Base-by-base conservation (phyloP, 768 basidiomycete species). In the Macrolepiota fuliginosa region DNA sequence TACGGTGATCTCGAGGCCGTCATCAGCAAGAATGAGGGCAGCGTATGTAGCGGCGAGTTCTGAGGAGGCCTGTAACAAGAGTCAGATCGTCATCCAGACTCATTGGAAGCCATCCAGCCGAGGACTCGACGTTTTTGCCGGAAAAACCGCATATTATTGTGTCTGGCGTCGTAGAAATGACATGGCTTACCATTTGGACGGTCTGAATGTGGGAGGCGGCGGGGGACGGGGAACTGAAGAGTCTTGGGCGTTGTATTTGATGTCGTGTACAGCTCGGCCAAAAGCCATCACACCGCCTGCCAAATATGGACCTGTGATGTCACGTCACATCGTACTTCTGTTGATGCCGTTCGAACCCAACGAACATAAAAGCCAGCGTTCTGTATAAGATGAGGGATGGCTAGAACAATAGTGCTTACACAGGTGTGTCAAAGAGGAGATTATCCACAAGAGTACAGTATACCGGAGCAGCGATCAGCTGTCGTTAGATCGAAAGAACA, bases 11-110 rank as follows among this genome's bases (percentile, higher is more conserved):
- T 98, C 96, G 72, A 96, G 79, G 69, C 89, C 90, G 66, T 97
- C 96, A 80, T 98, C 97, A 68, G 95, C 96, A 73, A 98, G 94
- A 79, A 98, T 98, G 72, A 99, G 91, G 68, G 94, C 92, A 72
- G 96, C 95, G 81, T 98, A 98, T 69, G 95, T 91, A 65, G 95
- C 82, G 69, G 95, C 94, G 73, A 96, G 91, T 74, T 98, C 96
- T 57, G 73, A 62, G 71, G 83, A 77, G 68, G 80, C 77, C 81
- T 82, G 63, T 32, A 64, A 56, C 50, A 25, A 37, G 27, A 15
- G 42, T 46, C n/a, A 47, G 25, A 47, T 56, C 39, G 59, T 54
- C 56, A 61, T 55, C 63, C 63, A 58, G 29, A 35, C 22, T 36
- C 55, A 19, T 9, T 22, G 25, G 15, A 24, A 45, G 37, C 39